Evolutionary conservation across 2,329 filamentous ascomycete species (phyloP), one percentile per base, ranked within the genome.

Genomic region (Massarina eburnea): DNA sequence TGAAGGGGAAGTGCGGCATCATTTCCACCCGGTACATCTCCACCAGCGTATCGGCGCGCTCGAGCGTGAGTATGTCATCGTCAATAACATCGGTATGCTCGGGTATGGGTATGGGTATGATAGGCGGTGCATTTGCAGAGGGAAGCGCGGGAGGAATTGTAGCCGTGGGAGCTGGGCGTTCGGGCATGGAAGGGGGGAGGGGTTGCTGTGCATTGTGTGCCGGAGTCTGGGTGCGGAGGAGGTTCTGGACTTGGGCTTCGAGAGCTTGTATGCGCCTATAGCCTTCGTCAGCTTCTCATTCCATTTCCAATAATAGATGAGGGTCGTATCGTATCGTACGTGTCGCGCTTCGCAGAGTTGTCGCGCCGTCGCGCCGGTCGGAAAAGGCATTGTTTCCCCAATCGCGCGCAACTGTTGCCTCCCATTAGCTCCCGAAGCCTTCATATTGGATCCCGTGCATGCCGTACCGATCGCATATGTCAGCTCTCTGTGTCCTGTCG

Each of bases 1-100:
- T 60, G 36, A 72, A 72, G 4, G 69, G 70, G 26, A 72, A 71
- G 47, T 71, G 60, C 1, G 64, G 58, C 54, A 63, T 70, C 60
- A 73, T 68, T 9, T 57, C 59, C 3, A 54, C 57, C 48, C 58
- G 66, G 56, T 69, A 72, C 20, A 59, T 43, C 15, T 65, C 55
- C 15, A 70, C 45, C 32, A 68, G 53, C 10, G 49, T 57, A 40
- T 54, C 55, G 3, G 63, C 63, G 22, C 46, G 48, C 46, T 66
- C 61, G 3, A 56, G 42, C 4, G 58, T 57, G 37, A 66, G 41
- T 21, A 66, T 49, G 27, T 61, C 61, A 36, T 61, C 54, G 45
- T 64, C 61, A 36, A 66, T 52, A 20, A 64, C 48, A 42, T 65
- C 63, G 27, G 15, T 12, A 39, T 33, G n/a, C 51, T 41, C n/a